phyloP scores from a whole-genome alignment of 2,329 filamentous ascomycete genomes.

The Fusarium sp. region DNA sequence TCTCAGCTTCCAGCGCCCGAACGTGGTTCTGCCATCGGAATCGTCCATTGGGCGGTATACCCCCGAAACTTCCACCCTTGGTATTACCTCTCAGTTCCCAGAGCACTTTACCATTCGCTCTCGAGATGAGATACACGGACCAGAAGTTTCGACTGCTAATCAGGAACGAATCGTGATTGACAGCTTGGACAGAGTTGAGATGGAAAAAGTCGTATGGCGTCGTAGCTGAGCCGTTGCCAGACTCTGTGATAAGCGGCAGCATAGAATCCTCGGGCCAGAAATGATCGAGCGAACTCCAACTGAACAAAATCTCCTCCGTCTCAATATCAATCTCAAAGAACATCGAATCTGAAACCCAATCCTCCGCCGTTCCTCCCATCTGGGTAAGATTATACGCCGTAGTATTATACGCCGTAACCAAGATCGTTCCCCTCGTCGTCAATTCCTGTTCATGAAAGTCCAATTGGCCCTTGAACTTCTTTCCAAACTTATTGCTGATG shows the following conservation, averaged over 20 bases:
- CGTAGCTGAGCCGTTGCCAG: conserved; percentile 21
- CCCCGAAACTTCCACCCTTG: conserved; percentile 42
- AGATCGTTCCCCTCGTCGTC: conserved; percentile 38
- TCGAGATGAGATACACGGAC: conserved; percentile 39
- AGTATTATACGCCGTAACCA: conserved; percentile 44
- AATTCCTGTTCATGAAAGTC: conserved; percentile 44
- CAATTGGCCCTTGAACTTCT: conserved; percentile 11
- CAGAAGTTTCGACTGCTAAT: conserved; percentile 43
- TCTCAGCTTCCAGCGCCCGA: conserved; percentile 42
- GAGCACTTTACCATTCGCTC: conserved; percentile 34
- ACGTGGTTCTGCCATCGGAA: conserved; percentile 54
- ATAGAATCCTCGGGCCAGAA: conserved; percentile 33
- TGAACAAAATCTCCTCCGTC: conserved; percentile 54
- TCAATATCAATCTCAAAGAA: conserved; percentile 58
- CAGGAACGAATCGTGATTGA: conserved; percentile 38
- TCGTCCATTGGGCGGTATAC: conserved; percentile 41
- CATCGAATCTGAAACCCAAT: conserved; percentile 48
- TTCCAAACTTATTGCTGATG: conserved; percentile 3
- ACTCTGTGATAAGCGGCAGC: conserved; percentile 13
- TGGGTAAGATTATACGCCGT: conserved; percentile 32
- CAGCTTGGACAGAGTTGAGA: conserved; percentile 42
- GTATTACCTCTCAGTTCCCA: conserved; percentile 45
- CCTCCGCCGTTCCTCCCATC: conserved; percentile 32
- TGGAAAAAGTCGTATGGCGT: conserved; percentile 44
- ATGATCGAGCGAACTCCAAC: conserved; percentile 56